Evolutionary conservation across 1,284 basidiomycete genomes (phyloP).

Genomic region (Phylloporus gajari): DNA sequence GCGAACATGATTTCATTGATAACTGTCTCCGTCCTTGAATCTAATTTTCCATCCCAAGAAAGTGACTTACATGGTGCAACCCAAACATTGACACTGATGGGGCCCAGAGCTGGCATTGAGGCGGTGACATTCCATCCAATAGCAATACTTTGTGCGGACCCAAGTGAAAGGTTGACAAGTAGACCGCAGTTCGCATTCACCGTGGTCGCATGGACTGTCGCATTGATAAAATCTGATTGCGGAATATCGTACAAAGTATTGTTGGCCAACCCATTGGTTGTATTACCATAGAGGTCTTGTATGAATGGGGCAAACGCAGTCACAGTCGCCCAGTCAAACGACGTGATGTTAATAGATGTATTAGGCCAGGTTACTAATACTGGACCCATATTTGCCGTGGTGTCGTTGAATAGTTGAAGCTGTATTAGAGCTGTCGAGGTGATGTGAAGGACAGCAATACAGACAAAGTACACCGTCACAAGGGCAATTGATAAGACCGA

Average conservation of each 20-base stretch:
- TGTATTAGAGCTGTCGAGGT: not conserved
- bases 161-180: not conserved
- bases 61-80: too few relatives aligned
- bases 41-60: too few relatives aligned
- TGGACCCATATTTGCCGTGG: not conserved
- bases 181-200: not conserved
- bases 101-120: not conserved
- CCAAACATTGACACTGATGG: not conserved
- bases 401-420: not conserved
- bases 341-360: not conserved
- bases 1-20: too few relatives aligned
- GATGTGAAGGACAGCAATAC: conserved; percentile 3
- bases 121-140: not conserved
- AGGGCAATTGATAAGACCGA: not conserved
- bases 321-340: not conserved
- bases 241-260: too few relatives aligned
- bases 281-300: not conserved
- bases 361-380: conserved; percentile 1
- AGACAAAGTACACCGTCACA: too few relatives aligned
- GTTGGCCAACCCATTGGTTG: not conserved
- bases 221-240: not conserved
- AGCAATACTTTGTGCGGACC: too few relatives aligned
- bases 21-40: too few relatives aligned
- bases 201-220: conserved; percentile 3
- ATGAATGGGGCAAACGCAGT: not conserved